phyloP scores from a whole-genome alignment of 495 filamentous ascomycete genomes.

The Penicillium silybi region DNA sequence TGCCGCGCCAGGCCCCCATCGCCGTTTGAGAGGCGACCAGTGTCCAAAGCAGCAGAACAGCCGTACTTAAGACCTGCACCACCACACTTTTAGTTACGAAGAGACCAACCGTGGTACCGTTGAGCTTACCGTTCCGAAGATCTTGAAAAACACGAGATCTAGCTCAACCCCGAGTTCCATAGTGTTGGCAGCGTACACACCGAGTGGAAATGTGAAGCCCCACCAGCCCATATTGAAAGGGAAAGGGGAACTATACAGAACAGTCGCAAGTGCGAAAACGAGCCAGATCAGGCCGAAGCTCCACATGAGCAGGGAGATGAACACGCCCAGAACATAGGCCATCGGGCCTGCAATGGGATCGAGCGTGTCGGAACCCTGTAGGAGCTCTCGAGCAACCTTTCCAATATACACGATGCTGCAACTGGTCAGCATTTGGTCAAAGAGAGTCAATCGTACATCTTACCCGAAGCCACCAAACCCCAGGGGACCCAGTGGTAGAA shows the following conservation, averaged over 20 bases:
- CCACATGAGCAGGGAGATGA: constrained; percentile 45
- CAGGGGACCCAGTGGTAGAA: constrained; percentile 46
- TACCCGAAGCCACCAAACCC: constrained; percentile 44
- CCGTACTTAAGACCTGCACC: constrained; percentile 32
- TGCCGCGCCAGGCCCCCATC: constrained; percentile 34
- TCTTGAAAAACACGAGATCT: constrained; percentile 45
- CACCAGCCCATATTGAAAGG: constrained; percentile 65
- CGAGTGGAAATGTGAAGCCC: constrained; percentile 57
- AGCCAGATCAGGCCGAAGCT: constrained; percentile 49
- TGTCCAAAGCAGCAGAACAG: constrained; percentile 42
- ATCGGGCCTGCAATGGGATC: constrained; percentile 32
- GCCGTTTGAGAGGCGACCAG: constrained; percentile 38
- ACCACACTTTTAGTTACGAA: neutral
- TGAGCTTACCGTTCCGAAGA: constrained; percentile 41
- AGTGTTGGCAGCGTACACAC: constrained; percentile 50
- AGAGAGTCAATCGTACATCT: neutral
- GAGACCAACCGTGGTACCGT: neutral
- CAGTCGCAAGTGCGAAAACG: constrained; percentile 42
- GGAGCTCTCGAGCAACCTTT: constrained; percentile 31
- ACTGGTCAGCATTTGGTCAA: neutral
- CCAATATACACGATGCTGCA: constrained; percentile 40
- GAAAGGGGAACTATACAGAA: constrained; percentile 37
- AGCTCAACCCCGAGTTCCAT: constrained; percentile 43
- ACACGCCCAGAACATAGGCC: constrained; percentile 38
- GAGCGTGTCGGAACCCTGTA: constrained; percentile 22